Evolutionary conservation across 2,329 filamentous ascomycete species (phyloP).

Genomic region (Fusarium nisikadoi): DNA sequence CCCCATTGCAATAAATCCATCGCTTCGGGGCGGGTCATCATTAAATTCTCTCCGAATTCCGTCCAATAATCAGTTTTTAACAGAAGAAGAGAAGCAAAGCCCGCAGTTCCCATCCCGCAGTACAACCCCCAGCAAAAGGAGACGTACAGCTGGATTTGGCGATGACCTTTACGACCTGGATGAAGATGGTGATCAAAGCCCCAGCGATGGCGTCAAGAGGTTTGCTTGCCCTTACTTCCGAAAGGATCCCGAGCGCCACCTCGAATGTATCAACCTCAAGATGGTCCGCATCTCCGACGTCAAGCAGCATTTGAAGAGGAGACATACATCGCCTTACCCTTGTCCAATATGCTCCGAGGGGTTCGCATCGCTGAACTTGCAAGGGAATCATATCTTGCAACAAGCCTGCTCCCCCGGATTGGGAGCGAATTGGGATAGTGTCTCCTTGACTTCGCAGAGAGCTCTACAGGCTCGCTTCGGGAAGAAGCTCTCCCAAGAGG

Average conservation of each 20-base stretch:
- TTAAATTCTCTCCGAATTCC: not conserved
- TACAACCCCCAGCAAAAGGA: not conserved
- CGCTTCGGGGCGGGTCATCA: rapidly evolving
- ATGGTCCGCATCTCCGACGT: not conserved
- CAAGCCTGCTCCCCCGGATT: rapidly evolving
- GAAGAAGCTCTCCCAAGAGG: rapidly evolving
- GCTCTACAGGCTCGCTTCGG: rapidly evolving
- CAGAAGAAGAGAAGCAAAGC: not conserved
- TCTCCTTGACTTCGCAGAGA: not conserved
- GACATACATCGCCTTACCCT: rapidly evolving
- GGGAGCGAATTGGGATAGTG: not conserved
- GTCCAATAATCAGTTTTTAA: rapidly evolving
- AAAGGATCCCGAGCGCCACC: not conserved
- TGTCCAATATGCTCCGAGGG: not conserved
- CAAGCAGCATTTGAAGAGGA: not conserved
- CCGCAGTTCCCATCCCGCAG: not conserved
- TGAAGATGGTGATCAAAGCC: rapidly evolving
- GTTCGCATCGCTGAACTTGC: rapidly evolving
- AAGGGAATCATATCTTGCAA: not conserved
- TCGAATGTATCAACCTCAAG: not conserved
- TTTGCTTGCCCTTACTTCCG: not conserved
- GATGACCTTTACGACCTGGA: rapidly evolving
- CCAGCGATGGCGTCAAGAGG: rapidly evolving
- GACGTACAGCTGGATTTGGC: rapidly evolving
- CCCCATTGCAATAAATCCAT: rapidly evolving